phyloP scores from a whole-genome alignment of 139 green algal species.

The Chlamydomonas applanata region DNA sequence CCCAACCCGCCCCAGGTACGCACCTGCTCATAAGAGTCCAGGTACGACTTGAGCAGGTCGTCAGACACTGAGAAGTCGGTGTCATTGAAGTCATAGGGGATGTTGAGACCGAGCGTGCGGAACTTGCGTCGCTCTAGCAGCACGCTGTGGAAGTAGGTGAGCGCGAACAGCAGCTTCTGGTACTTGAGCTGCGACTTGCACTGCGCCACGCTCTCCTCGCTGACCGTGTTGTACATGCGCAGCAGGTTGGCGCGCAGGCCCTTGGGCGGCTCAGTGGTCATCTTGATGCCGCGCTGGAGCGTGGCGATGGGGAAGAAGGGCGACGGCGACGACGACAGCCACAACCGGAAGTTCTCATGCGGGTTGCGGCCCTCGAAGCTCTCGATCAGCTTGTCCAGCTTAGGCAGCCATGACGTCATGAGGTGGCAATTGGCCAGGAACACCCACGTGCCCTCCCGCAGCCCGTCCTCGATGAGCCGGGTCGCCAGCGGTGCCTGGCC shows the following conservation, averaged over 20 bases:
- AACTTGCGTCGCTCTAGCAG: conserved; percentile 88
- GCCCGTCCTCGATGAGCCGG: conserved; percentile 74
- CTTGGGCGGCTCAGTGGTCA: conserved; percentile 90
- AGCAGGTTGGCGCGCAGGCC: conserved; percentile 83
- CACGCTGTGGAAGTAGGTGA: conserved; percentile 81
- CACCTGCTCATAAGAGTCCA: conserved; percentile 72
- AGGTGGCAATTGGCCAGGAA: conserved; percentile 92
- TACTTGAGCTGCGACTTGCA: conserved; percentile 65
- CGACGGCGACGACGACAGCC: conserved; percentile 76
- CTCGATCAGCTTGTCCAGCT: conserved; percentile 84
- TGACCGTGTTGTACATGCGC: conserved; percentile 76
- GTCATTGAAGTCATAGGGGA: conserved; percentile 92
- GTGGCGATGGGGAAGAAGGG: conserved; percentile 81
- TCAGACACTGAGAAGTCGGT: conserved; percentile 85
- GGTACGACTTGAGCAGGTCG: conserved; percentile 80
- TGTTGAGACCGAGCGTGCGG: conserved; percentile 85
- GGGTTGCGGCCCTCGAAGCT: conserved; percentile 56
- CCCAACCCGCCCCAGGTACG: no score
- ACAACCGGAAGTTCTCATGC: conserved; percentile 81
- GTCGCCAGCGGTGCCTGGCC: conserved; percentile 73
- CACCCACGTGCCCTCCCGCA: conserved; percentile 77
- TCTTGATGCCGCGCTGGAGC: conserved; percentile 83
- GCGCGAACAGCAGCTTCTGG: conserved; percentile 82
- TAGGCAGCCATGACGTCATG: conserved; percentile 84
- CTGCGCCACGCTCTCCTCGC: conserved; percentile 64